A percentile compares a stretch with the other conserved stretches of the same genome.
Evolutionary conservation across 2,329 filamentous ascomycete genomes (phyloP).

Genomic region (Pseudomassariella vexata): DNA sequence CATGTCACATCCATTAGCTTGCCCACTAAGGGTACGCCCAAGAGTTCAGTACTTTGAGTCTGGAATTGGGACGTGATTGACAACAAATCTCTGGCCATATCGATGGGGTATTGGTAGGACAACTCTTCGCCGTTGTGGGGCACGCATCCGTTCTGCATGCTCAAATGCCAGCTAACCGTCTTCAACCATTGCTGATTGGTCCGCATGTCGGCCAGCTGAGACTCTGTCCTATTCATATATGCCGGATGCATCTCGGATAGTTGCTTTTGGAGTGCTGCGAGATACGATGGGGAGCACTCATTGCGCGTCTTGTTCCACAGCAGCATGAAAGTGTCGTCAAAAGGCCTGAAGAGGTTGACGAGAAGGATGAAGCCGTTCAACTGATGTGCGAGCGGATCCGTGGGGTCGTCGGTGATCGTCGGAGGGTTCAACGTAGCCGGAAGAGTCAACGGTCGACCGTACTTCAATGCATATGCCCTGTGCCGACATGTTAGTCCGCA

Average conservation of each 20-base stretch:
- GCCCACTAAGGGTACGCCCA: constrained; percentile 72
- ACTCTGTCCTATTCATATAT: constrained; percentile 45
- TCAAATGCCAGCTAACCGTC: constrained; percentile 58
- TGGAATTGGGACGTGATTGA: constrained; percentile 68
- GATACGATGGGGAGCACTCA: constrained; percentile 51
- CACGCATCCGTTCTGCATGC: constrained; percentile 47
- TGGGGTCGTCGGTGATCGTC: constrained; percentile 53
- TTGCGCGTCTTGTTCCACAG: constrained; percentile 61
- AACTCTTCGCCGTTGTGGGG: constrained; percentile 44
- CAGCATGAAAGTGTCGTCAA: constrained; percentile 58
- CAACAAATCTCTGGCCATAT: constrained; percentile 58
- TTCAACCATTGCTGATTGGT: constrained; percentile 62
- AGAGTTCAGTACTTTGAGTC: constrained; percentile 65
- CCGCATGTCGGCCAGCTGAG: constrained; percentile 48
- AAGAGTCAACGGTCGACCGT: constrained; percentile 63
- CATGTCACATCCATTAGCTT: constrained; percentile 75
- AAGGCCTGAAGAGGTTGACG: constrained; percentile 58
- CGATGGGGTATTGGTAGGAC: constrained; percentile 58
- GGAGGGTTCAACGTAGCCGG: constrained; percentile 65
- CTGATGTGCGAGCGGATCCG: constrained; percentile 46
- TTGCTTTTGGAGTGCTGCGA: constrained; percentile 56
- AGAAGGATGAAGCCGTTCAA: constrained; percentile 54
- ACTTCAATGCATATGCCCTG: constrained; percentile 65
- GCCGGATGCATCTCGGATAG: constrained; percentile 48
- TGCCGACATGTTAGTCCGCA: neutral